Base-by-base conservation (phyloP, 768 basidiomycete species). In the Leucosporidium creatinivorum region DNA sequence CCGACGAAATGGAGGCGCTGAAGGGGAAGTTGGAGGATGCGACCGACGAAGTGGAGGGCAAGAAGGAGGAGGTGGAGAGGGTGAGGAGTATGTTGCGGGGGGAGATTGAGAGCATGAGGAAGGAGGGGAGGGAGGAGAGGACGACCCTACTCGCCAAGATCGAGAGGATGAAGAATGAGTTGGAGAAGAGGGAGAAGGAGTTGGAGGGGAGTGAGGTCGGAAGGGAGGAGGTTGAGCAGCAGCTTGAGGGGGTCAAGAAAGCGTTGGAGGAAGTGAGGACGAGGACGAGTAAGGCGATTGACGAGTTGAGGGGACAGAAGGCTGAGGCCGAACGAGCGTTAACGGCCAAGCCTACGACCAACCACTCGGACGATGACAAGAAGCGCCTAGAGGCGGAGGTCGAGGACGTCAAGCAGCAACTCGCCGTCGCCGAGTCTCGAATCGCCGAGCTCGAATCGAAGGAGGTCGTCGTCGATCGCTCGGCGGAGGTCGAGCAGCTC, bases 201-300 rank as follows among this genome's bases (percentile, higher is more conserved):
- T 13, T 62, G 17, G 69, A 66, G 54, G 3, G 62, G 50, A 25
- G 50, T 33, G 48, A 49, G 54, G 31, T 62, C 57, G 25, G 67
- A 64, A 63, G 54, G 39, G 62, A 36, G 30, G 44, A 55, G 30
- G 5, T 48, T 17, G 61, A 61, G 33, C 30, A 48, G 21, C 21
- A 51, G 28, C 18, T 55, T 23, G 21, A 9, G 8, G 3, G 2
- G 15, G 39, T 17, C 13, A 44, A 15, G 39, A 13, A 44, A 13
- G 39, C 31, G 15, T 44, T 51, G 25, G 58, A 60, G 13, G 59
- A 54, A 3, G 44, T 17, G 3, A n/a, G 25, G 1, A 15, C 3
- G 25, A 26, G 15, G 52, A 26, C 52, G 6, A 17, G 3, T 12
- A 54, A 28, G 25, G 52, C 52, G 1, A 25, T 54, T 26, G 52